Evolutionary conservation across 257 asterid species (phyloP).

Genomic region (Plantago major): DNA sequence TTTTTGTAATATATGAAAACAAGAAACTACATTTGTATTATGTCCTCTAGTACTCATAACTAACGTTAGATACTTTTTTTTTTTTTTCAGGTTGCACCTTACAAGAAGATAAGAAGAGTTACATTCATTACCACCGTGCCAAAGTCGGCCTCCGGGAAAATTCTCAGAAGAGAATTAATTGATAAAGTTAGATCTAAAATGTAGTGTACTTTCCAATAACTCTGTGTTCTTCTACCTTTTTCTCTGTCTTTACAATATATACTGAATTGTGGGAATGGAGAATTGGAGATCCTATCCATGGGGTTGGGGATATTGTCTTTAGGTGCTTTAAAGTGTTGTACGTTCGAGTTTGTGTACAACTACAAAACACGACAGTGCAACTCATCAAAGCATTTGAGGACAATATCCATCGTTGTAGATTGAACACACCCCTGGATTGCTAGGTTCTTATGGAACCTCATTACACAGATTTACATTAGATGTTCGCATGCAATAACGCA

Average conservation of each 20-base stretch:
- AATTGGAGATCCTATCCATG: not conserved
- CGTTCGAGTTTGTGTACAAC: too few species aligned
- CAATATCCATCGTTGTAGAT: too few species aligned
- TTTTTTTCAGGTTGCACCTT: constrained; percentile 84
- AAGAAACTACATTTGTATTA: not conserved
- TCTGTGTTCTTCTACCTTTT: not conserved
- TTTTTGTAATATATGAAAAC: not conserved
- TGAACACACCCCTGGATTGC: too few species aligned
- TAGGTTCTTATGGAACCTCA: too few species aligned
- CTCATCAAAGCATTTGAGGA: too few species aligned
- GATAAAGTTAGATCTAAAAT: constrained; percentile 65
- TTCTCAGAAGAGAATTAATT: constrained; percentile 79
- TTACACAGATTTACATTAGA: too few species aligned
- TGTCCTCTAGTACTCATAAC: not conserved
- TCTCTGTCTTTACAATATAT: not conserved
- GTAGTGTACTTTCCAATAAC: constrained; percentile 13
- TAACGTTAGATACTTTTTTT: not conserved
- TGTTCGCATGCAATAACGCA: too few species aligned
- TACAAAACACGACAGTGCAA: too few species aligned
- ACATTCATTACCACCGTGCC: constrained; percentile 69
- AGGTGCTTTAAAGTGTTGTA: too few species aligned
- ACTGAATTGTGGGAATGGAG: not conserved
- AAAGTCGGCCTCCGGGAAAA: constrained; percentile 79
- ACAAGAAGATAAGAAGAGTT: constrained; percentile 62
- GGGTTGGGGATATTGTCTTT: not conserved